Conservation (phyloP, 805 yeast genomes). For the Yamadazyma laniorum region DNA sequence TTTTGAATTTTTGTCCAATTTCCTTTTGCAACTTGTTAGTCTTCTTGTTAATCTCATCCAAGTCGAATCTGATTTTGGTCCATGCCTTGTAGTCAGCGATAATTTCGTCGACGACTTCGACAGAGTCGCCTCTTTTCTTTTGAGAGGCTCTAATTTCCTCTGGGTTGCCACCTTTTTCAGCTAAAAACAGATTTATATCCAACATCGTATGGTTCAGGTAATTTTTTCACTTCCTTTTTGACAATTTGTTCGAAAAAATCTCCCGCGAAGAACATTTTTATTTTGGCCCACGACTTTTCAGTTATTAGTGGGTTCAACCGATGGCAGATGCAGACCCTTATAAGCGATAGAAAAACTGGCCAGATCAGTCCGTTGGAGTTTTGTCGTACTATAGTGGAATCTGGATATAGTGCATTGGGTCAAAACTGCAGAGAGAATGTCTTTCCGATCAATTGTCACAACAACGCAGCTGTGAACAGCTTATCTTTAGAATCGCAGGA, state of each 20-base stretch:
- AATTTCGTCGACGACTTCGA: constrained; percentile 94
- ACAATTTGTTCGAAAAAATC: neutral
- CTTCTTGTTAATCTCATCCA: constrained; percentile 86
- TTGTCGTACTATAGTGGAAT: constrained; percentile 34
- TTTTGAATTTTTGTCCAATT: constrained; percentile 88
- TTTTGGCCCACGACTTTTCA: neutral
- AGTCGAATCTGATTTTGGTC: constrained; percentile 78
- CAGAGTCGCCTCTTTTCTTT: constrained; percentile 90
- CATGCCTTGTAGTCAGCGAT: constrained; percentile 87
- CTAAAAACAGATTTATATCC: constrained; percentile 88
- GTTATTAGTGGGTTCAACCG: neutral
- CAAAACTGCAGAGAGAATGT: constrained; percentile 21
- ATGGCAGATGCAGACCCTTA: constrained; percentile 36
- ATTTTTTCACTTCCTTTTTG: constrained; percentile 8
- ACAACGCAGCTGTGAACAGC: constrained; percentile 55
- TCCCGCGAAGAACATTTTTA: too few species aligned
- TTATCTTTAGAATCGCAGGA: constrained; percentile 52
- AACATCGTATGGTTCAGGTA: constrained; percentile 52
- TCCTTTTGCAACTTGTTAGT: constrained; percentile 89
- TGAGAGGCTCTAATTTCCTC: constrained; percentile 85
- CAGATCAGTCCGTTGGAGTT: constrained; percentile 31
- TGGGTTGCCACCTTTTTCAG: constrained; percentile 96
- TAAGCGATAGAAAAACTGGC: constrained; percentile 33
- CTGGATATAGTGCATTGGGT: constrained; percentile 29
- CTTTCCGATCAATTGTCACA: constrained; percentile 46